Conservation (phyloP, 345 rosid genomes). For the Brassica nigra region DNA sequence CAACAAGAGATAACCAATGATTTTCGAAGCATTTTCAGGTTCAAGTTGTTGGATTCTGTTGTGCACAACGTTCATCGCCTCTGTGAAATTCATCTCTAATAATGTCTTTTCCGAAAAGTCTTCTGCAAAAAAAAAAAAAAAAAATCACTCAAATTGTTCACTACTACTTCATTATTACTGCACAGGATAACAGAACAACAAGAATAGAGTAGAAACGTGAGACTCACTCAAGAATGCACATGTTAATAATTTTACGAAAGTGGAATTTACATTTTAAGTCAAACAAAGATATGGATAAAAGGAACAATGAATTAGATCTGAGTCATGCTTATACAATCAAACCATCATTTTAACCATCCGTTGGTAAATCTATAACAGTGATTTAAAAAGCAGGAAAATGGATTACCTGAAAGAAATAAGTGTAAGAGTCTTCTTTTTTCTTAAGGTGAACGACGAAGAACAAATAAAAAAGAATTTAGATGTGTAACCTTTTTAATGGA, state of each 20-base stretch:
- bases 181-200: slow-evolving; percentile 1
- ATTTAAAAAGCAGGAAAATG: neutral
- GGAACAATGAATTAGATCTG: slow-evolving; percentile 16
- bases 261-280: slow-evolving; percentile 14
- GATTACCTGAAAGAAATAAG: neutral
- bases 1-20: slow-evolving; percentile 69
- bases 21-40: slow-evolving; percentile 81
- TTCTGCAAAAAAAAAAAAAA: neutral
- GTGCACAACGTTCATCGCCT: slow-evolving; percentile 78
- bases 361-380: neutral
- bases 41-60: slow-evolving; percentile 81
- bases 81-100: slow-evolving; percentile 71
- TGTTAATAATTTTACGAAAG: neutral
- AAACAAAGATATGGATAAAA: slow-evolving; percentile 15
- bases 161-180: neutral
- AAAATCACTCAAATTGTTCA: neutral
- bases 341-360: neutral
- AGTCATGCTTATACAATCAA: slow-evolving; percentile 20
- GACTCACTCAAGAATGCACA: slow-evolving; percentile 33
- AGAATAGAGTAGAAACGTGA: slow-evolving; percentile 26
- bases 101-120: slow-evolving; percentile 17
- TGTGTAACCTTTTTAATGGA: neutral
- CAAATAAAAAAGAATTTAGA: neutral
- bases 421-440: neutral
- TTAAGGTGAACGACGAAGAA: neutral